These are phyloP conservation scores for Lactarius indigo DNA, from an alignment of 768 basidiomycete genomes.

Conservation along the genomic window DNA sequence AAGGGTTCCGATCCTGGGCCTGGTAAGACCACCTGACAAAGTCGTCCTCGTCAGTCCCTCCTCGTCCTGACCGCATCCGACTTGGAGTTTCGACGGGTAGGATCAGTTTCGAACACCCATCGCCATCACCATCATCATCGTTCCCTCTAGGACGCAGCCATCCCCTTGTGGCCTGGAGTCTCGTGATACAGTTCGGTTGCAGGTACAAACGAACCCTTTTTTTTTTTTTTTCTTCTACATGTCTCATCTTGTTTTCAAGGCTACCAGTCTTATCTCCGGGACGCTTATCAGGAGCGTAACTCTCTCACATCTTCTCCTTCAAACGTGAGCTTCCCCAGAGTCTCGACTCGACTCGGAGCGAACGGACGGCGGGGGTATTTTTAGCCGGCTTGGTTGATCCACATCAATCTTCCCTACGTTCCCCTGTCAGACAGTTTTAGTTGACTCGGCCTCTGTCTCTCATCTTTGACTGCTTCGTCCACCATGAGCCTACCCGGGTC, in stretches of 20 bases:
- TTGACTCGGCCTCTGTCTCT: neutral
- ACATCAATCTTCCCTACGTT: neutral
- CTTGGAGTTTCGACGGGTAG: neutral
- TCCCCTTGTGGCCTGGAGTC: neutral
- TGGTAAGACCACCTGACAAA: neutral
- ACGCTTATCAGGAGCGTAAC: neutral
- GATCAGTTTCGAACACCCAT: neutral
- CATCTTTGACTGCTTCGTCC: neutral
- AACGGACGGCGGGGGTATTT: neutral
- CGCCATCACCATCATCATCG: neutral
- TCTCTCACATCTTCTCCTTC: neutral
- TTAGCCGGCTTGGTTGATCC: neutral
- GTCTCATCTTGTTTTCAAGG: neutral
- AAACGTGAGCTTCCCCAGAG: slow-evolving; percentile 4
- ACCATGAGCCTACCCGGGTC: slow-evolving; percentile 1
- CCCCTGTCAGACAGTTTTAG: neutral
- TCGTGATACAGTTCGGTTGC: neutral
- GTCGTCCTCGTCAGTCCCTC: neutral
- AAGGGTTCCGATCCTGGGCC: neutral
- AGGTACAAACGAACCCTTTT: neutral
- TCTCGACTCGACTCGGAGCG: neutral
- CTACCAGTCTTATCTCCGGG: neutral
- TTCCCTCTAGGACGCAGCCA: neutral
- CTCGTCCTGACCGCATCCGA: neutral
- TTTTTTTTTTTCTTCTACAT: neutral